These are phyloP conservation scores for Zymoseptoria ardabiliae DNA, from an alignment of 2,329 filamentous ascomycete species.

Conservation along the genomic window DNA sequence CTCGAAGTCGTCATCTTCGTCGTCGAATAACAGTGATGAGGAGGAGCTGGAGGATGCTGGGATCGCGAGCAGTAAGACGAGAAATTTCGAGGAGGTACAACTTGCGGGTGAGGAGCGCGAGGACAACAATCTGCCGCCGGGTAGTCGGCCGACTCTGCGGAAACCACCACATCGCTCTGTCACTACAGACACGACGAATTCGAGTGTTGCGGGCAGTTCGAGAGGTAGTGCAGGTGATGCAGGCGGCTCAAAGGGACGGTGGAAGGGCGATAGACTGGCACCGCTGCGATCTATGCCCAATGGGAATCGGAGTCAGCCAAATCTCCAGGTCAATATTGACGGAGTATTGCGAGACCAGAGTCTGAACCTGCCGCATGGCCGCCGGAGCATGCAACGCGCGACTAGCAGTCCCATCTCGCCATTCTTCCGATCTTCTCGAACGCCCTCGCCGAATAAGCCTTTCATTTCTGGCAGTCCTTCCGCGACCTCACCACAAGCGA, in stretches of 20 bases:
- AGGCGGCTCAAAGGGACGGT: conserved; percentile 2
- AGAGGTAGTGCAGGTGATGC: conserved; percentile 3
- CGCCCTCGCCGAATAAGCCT: conserved; percentile 27
- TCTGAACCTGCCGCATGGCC: conserved; percentile 33
- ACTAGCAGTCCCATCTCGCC: conserved; percentile 33
- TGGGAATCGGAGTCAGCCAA: conserved; percentile 22
- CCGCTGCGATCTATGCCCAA: neutral
- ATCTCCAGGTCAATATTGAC: conserved; percentile 34
- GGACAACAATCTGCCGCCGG: conserved; percentile 35
- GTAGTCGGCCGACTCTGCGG: conserved; percentile 26
- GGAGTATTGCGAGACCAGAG: conserved; percentile 30
- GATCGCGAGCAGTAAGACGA: conserved; percentile 54
- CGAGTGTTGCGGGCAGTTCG: neutral
- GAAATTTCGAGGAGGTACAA: conserved; percentile 89
- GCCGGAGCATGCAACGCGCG: conserved; percentile 31
- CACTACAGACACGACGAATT: neutral
- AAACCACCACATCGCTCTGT: conserved; percentile 18
- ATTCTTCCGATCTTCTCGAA: conserved; percentile 23
- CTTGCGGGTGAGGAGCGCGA: conserved; percentile 53
- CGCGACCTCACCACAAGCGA: conserved; percentile 18
- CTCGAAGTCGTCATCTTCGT: conserved; percentile 64
- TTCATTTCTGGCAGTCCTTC: conserved; percentile 15
- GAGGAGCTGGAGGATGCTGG: conserved; percentile 29
- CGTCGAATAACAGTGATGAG: conserved; percentile 75
- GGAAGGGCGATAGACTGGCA: neutral